Evolutionary conservation across 768 basidiomycete genomes (phyloP).

Genomic region (Infundibulicybe gibba): DNA sequence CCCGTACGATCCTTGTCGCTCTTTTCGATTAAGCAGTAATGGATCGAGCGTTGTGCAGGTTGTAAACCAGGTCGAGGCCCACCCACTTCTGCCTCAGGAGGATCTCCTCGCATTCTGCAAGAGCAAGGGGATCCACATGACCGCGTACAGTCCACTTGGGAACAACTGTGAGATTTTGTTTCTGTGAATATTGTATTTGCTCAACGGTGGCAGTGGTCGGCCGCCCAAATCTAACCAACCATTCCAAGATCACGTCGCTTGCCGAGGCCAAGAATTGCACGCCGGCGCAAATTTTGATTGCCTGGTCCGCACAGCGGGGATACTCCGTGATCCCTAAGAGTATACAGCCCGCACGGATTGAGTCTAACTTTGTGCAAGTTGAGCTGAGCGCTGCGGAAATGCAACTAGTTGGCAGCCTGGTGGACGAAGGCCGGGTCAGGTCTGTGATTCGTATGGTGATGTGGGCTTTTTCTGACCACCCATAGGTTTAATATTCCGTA

Average conservation of each 20-base stretch:
- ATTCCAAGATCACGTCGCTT: constrained; percentile 56
- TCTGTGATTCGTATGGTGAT: constrained; percentile 9
- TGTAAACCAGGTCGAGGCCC: constrained; percentile 81
- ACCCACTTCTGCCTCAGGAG: constrained; percentile 75
- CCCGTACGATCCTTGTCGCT: constrained; percentile 42
- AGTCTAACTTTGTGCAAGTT: constrained; percentile 77
- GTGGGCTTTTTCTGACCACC: neutral
- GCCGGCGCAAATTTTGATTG: constrained; percentile 78
- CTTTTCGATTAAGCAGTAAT: too few relatives aligned
- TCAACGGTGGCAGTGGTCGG: constrained; percentile 40
- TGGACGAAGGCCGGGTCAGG: constrained; percentile 41
- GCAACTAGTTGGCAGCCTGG: constrained; percentile 50
- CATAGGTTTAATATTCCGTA: constrained; percentile 62
- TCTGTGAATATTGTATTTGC: neutral
- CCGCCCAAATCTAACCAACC: constrained; percentile 65
- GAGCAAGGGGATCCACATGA: constrained; percentile 65
- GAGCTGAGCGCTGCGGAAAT: constrained; percentile 65
- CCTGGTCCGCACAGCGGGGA: constrained; percentile 75
- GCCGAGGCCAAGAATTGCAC: constrained; percentile 62
- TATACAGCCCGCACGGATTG: constrained; percentile 66
- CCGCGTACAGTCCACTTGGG: constrained; percentile 69
- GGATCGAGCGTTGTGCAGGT: constrained; percentile 28
- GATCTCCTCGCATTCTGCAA: constrained; percentile 70
- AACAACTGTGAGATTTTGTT: constrained; percentile 61
- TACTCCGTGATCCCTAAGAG: constrained; percentile 86